Conservation (phyloP, 1,139 yeast genomes). For the Geotrichum klebahnii region DNA sequence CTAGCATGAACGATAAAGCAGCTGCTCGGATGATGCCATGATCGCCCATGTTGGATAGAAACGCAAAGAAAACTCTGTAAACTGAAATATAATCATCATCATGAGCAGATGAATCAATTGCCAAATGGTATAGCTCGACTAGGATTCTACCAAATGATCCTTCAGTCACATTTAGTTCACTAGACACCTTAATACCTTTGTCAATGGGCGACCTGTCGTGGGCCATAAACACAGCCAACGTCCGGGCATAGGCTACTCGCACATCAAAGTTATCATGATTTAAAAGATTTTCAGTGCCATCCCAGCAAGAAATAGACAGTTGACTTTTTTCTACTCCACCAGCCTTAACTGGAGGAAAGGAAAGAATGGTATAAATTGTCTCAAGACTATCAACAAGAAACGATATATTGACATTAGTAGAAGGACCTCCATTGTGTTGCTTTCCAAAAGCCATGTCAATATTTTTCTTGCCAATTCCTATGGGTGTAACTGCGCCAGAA, state of each 20-base stretch:
- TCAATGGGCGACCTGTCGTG: conserved; percentile 14
- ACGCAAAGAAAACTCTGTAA: not conserved
- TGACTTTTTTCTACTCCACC: conserved; percentile 8
- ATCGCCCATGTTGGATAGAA: conserved; percentile 6
- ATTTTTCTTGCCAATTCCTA: not conserved
- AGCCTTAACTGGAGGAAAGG: not conserved
- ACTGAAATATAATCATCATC: not conserved
- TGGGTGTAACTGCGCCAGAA: conserved; percentile 2
- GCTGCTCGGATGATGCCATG: conserved; percentile 14
- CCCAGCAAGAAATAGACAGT: conserved; percentile 33
- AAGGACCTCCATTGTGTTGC: no score
- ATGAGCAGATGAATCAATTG: not conserved
- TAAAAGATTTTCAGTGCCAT: conserved; percentile 36
- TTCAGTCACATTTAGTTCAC: not conserved
- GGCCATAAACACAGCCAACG: conserved; percentile 30
- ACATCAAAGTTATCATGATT: conserved; percentile 29
- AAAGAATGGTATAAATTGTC: conserved; percentile 9
- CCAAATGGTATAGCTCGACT: conserved; percentile 5
- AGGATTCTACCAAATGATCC: conserved; percentile 13
- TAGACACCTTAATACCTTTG: not conserved
- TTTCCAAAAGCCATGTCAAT: not conserved
- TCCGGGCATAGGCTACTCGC: conserved; percentile 30
- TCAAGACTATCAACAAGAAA: conserved; percentile 10
- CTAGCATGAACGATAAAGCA: conserved; percentile 11
- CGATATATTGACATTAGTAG: not conserved